These are phyloP conservation scores for Colletotrichum euphorbiae DNA, from an alignment of 2,329 filamentous ascomycete species.

Conservation along the genomic window DNA sequence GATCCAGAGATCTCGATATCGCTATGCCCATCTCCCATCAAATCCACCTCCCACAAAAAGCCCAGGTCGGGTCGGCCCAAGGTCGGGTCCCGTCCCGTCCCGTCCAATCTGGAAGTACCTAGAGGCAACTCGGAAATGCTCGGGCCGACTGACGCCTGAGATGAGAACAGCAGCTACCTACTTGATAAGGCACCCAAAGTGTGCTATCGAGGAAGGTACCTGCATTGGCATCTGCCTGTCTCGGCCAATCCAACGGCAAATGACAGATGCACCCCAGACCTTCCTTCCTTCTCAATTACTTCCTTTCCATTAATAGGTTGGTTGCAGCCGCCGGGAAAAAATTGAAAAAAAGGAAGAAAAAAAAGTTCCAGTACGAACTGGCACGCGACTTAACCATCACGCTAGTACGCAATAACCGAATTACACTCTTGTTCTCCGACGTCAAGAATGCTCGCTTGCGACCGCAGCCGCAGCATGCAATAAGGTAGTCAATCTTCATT, in stretches of 20 bases:
- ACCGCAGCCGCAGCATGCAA: background rate
- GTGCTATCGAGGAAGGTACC: conserved; percentile 23
- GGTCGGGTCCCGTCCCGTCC: no score
- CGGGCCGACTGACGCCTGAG: background rate
- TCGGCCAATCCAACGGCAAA: conserved; percentile 32
- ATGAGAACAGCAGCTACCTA: no score
- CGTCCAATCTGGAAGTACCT: no score
- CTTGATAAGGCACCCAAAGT: background rate
- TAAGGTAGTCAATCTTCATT: background rate
- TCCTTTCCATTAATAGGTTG: background rate
- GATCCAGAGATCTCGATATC: conserved; percentile 13
- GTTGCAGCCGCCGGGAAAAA: background rate
- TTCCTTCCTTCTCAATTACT: conserved; percentile 18
- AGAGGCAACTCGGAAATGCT: background rate
- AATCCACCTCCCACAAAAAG: background rate
- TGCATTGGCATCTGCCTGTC: conserved; percentile 33
- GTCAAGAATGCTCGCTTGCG: background rate
- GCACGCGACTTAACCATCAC: conserved; percentile 9
- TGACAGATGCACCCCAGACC: conserved; percentile 29
- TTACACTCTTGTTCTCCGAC: background rate
- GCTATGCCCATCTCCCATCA: background rate
- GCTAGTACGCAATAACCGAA: background rate
- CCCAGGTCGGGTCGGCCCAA: background rate
- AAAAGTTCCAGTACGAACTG: background rate
- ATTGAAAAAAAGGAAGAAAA: background rate